phyloP scores from a whole-genome alignment of 345 rosid species.

The Psidium friedrichsthalianum region DNA sequence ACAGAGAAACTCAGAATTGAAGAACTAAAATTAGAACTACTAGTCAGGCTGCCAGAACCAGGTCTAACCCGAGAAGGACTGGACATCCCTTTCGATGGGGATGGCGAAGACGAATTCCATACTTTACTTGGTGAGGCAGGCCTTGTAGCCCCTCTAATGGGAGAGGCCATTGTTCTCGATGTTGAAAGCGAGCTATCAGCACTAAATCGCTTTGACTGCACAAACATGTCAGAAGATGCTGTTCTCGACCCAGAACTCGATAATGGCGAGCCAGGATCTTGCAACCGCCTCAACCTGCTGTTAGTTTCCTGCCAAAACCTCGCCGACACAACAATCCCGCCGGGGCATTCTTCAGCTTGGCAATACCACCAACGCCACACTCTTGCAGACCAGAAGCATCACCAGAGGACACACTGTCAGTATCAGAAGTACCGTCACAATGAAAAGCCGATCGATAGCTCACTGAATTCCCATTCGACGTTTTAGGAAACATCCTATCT shows the following conservation, averaged over 20 bases:
- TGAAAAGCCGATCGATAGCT: not conserved
- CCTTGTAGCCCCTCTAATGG: slow-evolving; percentile 44
- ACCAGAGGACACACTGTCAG: slow-evolving; percentile 77
- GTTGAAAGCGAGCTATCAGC: slow-evolving; percentile 38
- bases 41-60: slow-evolving; percentile 7
- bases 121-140: slow-evolving; percentile 83
- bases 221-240: slow-evolving; percentile 27
- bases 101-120: slow-evolving; percentile 42
- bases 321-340: slow-evolving; percentile 43
- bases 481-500: slow-evolving; percentile 27
- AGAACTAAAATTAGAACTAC: slow-evolving; percentile 34
- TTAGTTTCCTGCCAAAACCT: slow-evolving; percentile 97
- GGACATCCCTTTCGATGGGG: slow-evolving; percentile 45
- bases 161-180: slow-evolving; percentile 59
- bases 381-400: slow-evolving; percentile 52
- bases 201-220: slow-evolving; percentile 58
- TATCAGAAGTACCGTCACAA: slow-evolving; percentile 38
- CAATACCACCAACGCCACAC: slow-evolving; percentile 20
- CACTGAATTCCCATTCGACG: slow-evolving; percentile 10
- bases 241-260: slow-evolving; percentile 53
- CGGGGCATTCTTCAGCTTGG: slow-evolving; percentile 31
- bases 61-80: slow-evolving; percentile 68
- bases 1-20: slow-evolving; percentile 82
- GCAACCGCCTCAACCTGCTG: slow-evolving; percentile 73
- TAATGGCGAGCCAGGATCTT: slow-evolving; percentile 73